These are phyloP conservation scores for Pleurotus pulmonarius DNA, from an alignment of 768 basidiomycete genomes.

Conservation along the genomic window DNA sequence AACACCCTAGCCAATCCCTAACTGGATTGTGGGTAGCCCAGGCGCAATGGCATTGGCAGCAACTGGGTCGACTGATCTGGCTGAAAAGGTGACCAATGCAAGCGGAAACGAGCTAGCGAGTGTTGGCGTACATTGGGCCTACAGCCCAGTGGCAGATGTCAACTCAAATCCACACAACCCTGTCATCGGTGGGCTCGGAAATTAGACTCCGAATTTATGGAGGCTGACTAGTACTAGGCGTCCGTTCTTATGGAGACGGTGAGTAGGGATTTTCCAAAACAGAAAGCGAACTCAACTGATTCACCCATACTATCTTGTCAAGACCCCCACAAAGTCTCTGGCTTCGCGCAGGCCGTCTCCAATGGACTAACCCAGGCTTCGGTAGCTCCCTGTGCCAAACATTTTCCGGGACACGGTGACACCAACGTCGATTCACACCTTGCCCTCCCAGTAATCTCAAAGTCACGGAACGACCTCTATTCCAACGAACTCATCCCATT, in stretches of 20 bases:
- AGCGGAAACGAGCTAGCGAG: slow-evolving; percentile 54
- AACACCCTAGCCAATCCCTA: neutral
- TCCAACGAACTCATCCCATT: slow-evolving; percentile 60
- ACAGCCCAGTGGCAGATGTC: slow-evolving; percentile 68
- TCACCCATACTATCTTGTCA: neutral
- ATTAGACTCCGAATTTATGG: neutral
- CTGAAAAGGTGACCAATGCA: slow-evolving; percentile 40
- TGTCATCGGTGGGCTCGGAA: slow-evolving; percentile 52
- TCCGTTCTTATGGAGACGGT: slow-evolving; percentile 72
- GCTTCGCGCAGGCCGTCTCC: slow-evolving; percentile 44
- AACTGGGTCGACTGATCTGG: slow-evolving; percentile 41
- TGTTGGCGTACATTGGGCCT: slow-evolving; percentile 70
- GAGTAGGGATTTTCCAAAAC: slow-evolving; percentile 9
- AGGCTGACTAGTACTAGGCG: slow-evolving; percentile 34
- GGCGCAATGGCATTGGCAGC: slow-evolving; percentile 73
- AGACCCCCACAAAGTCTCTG: slow-evolving; percentile 54
- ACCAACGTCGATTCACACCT: slow-evolving; percentile 71
- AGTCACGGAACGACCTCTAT: slow-evolving; percentile 37
- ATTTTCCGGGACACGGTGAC: slow-evolving; percentile 75
- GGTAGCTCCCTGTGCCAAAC: slow-evolving; percentile 62
- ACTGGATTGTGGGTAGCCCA: slow-evolving; percentile 37
- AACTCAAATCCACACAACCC: slow-evolving; percentile 70
- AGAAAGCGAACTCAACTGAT: neutral
- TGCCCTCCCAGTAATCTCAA: slow-evolving; percentile 57
- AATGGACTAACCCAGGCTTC: slow-evolving; percentile 43